Evolutionary conservation across 2,329 filamentous ascomycete genomes (phyloP), one percentile per base, ranked within the genome.

Genomic region (Nothophoma quercina): DNA sequence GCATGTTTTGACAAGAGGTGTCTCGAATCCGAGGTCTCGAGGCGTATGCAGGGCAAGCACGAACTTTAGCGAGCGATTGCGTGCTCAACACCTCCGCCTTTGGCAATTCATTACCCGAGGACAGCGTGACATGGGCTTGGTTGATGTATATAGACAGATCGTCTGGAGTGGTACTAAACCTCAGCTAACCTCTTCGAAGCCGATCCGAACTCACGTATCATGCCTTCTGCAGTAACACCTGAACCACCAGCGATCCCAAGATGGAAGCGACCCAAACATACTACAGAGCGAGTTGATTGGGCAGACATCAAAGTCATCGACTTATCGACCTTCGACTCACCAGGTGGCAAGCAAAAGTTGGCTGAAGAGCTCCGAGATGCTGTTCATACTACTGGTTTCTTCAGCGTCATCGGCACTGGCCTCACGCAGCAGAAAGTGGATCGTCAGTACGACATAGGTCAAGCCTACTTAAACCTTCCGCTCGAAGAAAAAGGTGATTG

Each of bases 311-410:
- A 67, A 39, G 55, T 66, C 35, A 64, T 71, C 33, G 63, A 71
- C 56, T 74, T 86, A 0, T 78, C 78, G 13, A 76, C 75, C n/a
- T 85, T 83, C 59, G 80, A 85, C 26, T 69, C 79, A n/a, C 81
- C 82, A 0, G 80, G 78, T 2, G 83, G 82, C 3, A 85, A 84
- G 60, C 70, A 83, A 47, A 75, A 74, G 33, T 72, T 86, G 0
- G 81, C 82, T 1, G 75, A 78, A 33, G 80, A 85, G 52, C 73
- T 86, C 0, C 76, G 80, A 21, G 79, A 85, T 43, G 83, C 83
- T 4, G 79, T 70, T 8, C 63, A 65, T 28, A 45, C 62, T 13
- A 65, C 63, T n/a, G 68, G 67, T 8, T 72, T 72, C 52, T 70
- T 71, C 55, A 70, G 66, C 43, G 50, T 71, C 4, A 62, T 55